Evolutionary conservation across 225 moss, liverwort and hornwort genomes (phyloP), one percentile per base, ranked within the genome.

Genomic region (Pseudisothecium myosuroides): DNA sequence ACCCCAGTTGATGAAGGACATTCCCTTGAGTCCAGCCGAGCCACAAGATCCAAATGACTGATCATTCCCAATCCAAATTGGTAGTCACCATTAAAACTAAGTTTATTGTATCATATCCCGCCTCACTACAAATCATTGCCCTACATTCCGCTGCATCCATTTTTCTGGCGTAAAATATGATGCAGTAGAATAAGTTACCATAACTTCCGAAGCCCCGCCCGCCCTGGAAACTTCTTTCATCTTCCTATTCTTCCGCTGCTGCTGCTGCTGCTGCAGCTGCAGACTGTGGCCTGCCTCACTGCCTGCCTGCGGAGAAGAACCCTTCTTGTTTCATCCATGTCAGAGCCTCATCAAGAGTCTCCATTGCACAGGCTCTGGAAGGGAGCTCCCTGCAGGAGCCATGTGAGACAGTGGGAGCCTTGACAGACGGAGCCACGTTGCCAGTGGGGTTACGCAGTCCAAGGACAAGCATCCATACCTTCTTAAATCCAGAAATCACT

Each of bases 361-460:
- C 26, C 56, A 8, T 52, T 0, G 54, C 77, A 1, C 79, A 39
- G 58, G 79, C 79, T 79, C 47, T 32, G 84, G 58, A 23, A 43
- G 52, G 74, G 74, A 68, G 62, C 37, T 12, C 21, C 21, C 65
- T 64, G 84, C 75, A 85, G 85, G 85, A 85, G 76, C 89, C 89
- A 89, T 90, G 92, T 90, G 89, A 89, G 84, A 14, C 34, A 74
- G 64, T 71, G 88, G 45, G 71, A 56, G 86, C 12, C 55, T 78
- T 86, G 81, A n/a, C 83, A 87, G 87, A 56, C 82, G 54, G 74
- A 58, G 84, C 60, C 65, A 12, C 80, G 6, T 31, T 80, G 65
- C 69, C 47, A 74, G 87, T 36, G 23, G 27, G 49, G 15, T 43
- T 17, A 54, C 17, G 61, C 85, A 81, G 55, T 34, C 28, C 54